These are phyloP conservation scores for Brassica incana DNA, from an alignment of 345 rosid species.

Conservation along the genomic window DNA sequence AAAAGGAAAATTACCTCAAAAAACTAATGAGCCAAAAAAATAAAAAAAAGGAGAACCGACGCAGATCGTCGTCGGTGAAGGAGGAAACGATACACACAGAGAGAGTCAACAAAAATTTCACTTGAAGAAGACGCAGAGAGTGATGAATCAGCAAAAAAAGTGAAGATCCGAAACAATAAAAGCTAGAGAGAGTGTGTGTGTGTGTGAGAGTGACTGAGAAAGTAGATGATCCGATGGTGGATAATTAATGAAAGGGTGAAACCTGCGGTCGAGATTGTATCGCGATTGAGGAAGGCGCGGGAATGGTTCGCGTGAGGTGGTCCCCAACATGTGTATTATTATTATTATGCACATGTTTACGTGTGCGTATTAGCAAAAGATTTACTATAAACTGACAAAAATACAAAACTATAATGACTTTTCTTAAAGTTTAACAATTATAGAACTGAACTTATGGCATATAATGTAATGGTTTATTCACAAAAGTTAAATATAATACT, in stretches of 20 bases:
- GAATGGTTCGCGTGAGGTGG: conserved; percentile 39
- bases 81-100: conserved; percentile 5
- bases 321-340: conserved; percentile 31
- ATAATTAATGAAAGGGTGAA: conserved; percentile 3
- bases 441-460: background rate
- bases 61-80: conserved; percentile 2
- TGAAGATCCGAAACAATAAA: conserved; percentile 35
- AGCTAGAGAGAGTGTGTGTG: conserved; percentile 6
- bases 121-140: conserved; percentile 8
- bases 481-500: background rate
- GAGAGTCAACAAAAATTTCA: background rate
- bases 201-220: conserved; percentile 6
- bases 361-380: conserved; percentile 27
- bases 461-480: background rate
- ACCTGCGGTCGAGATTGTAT: conserved; percentile 26
- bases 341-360: conserved; percentile 32
- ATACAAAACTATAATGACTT: background rate
- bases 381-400: conserved; percentile 15
- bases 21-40: background rate
- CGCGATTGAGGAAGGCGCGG: conserved; percentile 36
- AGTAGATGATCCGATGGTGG: conserved; percentile 48
- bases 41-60: background rate
- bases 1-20: conserved; percentile 21
- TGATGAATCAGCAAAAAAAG: conserved; percentile 16
- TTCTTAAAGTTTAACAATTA: background rate